A percentile compares a stretch with the other conserved stretches of the same genome.
These are phyloP conservation scores for Helichrysum umbraculigerum DNA, from an alignment of 129 eudicot genomes.

Conservation along the genomic window DNA sequence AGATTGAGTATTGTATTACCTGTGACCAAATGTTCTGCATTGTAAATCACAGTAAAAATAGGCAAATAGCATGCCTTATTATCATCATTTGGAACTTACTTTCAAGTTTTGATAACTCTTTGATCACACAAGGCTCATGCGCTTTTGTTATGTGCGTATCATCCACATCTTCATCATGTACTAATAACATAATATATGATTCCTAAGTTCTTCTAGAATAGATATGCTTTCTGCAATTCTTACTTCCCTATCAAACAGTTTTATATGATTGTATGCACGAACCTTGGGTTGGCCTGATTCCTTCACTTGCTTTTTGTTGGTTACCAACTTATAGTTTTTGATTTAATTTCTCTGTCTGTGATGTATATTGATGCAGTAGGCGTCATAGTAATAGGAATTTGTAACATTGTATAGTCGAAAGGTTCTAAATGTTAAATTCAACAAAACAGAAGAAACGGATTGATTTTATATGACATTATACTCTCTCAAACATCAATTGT, in stretches of 20 bases:
- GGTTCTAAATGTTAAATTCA: not conserved
- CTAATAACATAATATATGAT: no score
- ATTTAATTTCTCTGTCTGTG: not conserved
- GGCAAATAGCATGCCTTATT: not conserved
- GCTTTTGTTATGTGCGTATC: not conserved
- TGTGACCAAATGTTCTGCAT: not conserved
- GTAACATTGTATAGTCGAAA: not conserved
- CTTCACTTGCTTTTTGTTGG: not conserved
- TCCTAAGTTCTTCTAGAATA: not conserved
- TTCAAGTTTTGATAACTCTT: not conserved
- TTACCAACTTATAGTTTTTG: not conserved
- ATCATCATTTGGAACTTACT: not conserved
- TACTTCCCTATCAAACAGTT: not conserved
- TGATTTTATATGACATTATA: not conserved
- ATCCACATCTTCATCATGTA: no score
- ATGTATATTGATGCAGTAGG: not conserved
- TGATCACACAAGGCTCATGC: not conserved
- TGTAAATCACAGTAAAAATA: not conserved
- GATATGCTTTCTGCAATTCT: not conserved
- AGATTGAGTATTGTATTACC: no score
- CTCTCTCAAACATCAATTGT: conserved; percentile 4
- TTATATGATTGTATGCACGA: not conserved
- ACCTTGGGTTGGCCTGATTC: not conserved
- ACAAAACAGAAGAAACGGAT: not conserved
- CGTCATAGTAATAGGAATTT: not conserved